Evolutionary conservation across 495 filamentous ascomycete species (phyloP), one percentile per base, ranked within the genome.

Genomic region (Podospora anserina): DNA sequence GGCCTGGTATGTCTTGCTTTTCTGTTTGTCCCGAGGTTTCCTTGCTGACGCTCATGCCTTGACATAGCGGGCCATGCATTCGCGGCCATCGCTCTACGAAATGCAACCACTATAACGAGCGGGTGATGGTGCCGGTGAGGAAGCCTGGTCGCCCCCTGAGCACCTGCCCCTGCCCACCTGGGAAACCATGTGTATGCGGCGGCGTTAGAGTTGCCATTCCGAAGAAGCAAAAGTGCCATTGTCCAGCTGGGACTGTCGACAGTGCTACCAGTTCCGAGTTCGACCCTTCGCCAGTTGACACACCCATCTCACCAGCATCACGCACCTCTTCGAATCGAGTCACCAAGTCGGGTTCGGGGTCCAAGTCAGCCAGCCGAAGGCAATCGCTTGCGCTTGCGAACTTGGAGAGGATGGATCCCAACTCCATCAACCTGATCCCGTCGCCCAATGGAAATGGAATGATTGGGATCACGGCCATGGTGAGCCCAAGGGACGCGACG

Each of bases 21-120:
- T 54, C 44, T 70, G 69, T 63, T 30, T 26, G 58, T 65, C 69
- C 26, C 39, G 69, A 16, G 3, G 5, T 2, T 27, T 6, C 28
- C 19, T 66, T 13, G 72, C 77, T 78, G 64, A 79, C 74, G 56
- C 20, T 61, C 53, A 26, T 58, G 7, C 62, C 9, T 54, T 23
- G 66, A 32, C 63, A 63, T 74, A 95, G 92, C 75, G 88, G 90
- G 82, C 89, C 91, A 74, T 96, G 92, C 72, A 92, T 94, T 71
- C 90, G 91, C 64, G 92, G 92, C 63, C 92, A 96, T 78, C 89
- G 92, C 71, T 93, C 92, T 26, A 91, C 91, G 70, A 91, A 90
- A 84, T 96, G 92, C 74, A 87, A 85, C 39, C 92, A 96, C 80
- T 87, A 83, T 64, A 86, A 89, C 66, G 84, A 86, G 58, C 86